These are phyloP conservation scores for Fusarium continuum DNA, from an alignment of 2,329 filamentous ascomycete species.

Conservation along the genomic window DNA sequence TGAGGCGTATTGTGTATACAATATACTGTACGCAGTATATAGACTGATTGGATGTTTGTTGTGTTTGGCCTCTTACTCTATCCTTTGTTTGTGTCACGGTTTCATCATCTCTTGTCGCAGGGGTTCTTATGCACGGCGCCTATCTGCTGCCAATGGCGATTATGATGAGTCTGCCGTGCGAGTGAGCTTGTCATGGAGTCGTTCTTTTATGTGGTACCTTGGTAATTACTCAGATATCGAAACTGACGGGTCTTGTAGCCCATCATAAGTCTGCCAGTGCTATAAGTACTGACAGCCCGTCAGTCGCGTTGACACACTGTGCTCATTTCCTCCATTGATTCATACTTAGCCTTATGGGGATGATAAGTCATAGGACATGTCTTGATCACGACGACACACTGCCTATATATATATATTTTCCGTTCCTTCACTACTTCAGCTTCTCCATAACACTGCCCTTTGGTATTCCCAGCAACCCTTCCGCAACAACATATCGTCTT, in stretches of 20 bases:
- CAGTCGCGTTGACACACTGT: background rate
- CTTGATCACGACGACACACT: background rate
- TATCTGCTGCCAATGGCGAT: background rate
- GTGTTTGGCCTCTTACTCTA: background rate
- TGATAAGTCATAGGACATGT: background rate
- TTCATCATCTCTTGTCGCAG: background rate
- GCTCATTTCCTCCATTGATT: background rate
- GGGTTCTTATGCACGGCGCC: background rate
- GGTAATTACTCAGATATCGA: background rate
- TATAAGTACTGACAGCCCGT: background rate
- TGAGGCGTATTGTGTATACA: background rate
- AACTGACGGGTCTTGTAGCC: slow-evolving; percentile 1
- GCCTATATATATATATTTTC: slow-evolving; percentile 7
- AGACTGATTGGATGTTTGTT: background rate
- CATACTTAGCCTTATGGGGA: background rate
- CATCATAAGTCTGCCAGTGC: too few species aligned
- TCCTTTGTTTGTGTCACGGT: slow-evolving; percentile 1
- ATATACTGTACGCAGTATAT: background rate
- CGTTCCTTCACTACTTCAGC: background rate
- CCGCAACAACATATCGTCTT: fast-evolving
- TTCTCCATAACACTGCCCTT: background rate
- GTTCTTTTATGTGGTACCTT: background rate
- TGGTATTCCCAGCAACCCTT: background rate
- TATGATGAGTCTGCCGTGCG: background rate
- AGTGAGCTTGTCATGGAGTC: background rate